Conservation (phyloP, 2,329 filamentous ascomycete species). For the Hawksworthiomyces lignivorus region DNA sequence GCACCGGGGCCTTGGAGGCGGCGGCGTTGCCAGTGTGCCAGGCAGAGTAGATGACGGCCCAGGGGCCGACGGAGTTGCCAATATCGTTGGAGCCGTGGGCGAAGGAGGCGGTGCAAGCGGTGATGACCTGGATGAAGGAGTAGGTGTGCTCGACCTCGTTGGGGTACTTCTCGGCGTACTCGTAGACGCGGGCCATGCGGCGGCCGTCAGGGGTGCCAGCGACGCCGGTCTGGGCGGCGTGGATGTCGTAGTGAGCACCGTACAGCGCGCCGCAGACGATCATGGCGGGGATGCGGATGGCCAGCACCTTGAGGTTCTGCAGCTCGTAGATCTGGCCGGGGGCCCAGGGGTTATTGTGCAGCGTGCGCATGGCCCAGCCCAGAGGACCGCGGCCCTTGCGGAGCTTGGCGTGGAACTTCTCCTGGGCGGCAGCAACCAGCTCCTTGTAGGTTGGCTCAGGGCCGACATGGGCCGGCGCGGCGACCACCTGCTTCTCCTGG, state of each 20-base stretch:
- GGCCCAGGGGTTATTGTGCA: conserved; percentile 66
- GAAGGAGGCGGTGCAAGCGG: conserved; percentile 65
- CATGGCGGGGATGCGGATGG: conserved; percentile 62
- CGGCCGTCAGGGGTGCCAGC: conserved; percentile 63
- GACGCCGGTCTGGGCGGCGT: conserved; percentile 65
- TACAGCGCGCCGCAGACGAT: conserved; percentile 58
- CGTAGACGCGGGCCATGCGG: conserved; percentile 64
- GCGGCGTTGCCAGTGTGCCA: conserved; percentile 57
- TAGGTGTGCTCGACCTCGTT: conserved; percentile 65
- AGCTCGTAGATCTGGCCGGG: conserved; percentile 66
- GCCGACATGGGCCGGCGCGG: conserved; percentile 16
- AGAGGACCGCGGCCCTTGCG: conserved; percentile 56
- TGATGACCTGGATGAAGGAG: conserved; percentile 58
- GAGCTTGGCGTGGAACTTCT: conserved; percentile 55
- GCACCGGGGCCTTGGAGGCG: conserved; percentile 56
- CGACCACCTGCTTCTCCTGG: conserved; percentile 1
- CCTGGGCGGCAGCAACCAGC: conserved; percentile 48
- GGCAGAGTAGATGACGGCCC: conserved; percentile 62
- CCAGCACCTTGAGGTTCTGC: conserved; percentile 56
- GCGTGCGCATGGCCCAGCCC: conserved; percentile 75
- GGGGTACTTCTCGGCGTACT: conserved; percentile 54
- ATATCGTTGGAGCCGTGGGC: conserved; percentile 74
- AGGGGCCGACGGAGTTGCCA: conserved; percentile 61
- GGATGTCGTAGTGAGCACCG: conserved; percentile 75
- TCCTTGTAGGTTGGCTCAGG: conserved; percentile 52